Evolutionary conservation across 1,284 basidiomycete species (phyloP), one percentile per base, ranked within the genome.

Genomic region (Apiotrichum akiyoshidainum): DNA sequence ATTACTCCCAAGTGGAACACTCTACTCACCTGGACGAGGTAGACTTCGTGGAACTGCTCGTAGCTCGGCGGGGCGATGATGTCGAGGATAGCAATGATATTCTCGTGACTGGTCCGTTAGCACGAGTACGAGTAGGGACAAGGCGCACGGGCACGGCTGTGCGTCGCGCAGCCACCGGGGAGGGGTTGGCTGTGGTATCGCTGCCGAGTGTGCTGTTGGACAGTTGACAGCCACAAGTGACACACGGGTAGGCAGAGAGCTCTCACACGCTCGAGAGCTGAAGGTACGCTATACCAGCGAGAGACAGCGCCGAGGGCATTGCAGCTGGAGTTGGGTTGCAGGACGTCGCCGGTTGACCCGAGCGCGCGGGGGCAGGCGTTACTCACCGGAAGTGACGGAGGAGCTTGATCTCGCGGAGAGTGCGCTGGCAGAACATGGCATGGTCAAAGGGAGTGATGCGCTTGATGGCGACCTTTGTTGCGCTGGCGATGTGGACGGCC

Each of bases 41-140:
- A 78, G 19, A 78, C 77, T 79, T 99, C 95, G 70, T 90, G 92
- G 84, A 99, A 99, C 3, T 84, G 83, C 49, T 97, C 92, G 74
- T 93, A 82, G 46, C 87, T 87, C 40, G 88, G 80, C 1, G 94
- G 93, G 70, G 90, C 89, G 81, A 96, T 87, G 70, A 97, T 95
- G 75, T 97, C 93, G 48, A 97, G 82, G 70, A 97, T 93, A 44
- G 92, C 90, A 73, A 97, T 96, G 73, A 97, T 95, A 86, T 93
- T 78, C 52, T 73, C 74, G 58, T 73, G 71, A 42, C 73, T 76
- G 56, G 8, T 13, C 37, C n/a, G 17, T 44, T 6, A n/a, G 19
- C 42, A 9, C 10, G 19, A 19, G 8, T 17, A 35, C 34, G 26
- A 35, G 44, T 39, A n/a, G 42, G n/a, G 26, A 31, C 26, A 31